Evolutionary conservation across 2,329 filamentous ascomycete genomes (phyloP).

Genomic region (Aureobasidium uvarum): DNA sequence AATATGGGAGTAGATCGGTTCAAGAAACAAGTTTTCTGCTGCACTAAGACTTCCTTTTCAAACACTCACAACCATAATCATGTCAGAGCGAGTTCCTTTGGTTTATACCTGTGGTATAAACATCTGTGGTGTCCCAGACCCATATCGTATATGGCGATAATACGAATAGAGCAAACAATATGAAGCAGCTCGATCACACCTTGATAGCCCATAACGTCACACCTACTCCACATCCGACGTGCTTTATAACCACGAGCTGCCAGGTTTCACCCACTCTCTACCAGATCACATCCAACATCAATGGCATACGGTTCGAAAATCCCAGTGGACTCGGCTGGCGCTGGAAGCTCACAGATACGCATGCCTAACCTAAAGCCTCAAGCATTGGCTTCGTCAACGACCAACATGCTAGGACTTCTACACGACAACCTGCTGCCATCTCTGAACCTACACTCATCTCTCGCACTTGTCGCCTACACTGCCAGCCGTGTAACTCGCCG

Average conservation of each 20-base stretch:
- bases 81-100: no score
- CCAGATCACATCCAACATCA: neutral
- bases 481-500: conserved; percentile 53
- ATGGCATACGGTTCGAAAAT: conserved; percentile 1
- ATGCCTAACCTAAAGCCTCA: neutral
- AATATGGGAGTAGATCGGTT: no score
- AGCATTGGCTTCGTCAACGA: conserved; percentile 30
- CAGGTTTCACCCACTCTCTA: neutral
- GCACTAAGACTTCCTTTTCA: no score
- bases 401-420: conserved; percentile 40
- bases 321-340: neutral
- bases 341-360: neutral
- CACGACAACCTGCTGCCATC: conserved; percentile 56
- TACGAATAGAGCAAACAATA: neutral
- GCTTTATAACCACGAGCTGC: neutral
- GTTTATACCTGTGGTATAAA: no score
- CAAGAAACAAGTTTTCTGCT: no score
- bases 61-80: no score
- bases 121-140: no score
- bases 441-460: conserved; percentile 53
- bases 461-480: conserved; percentile 54
- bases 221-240: conserved; percentile 4
- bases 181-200: conserved; percentile 5
- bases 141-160: neutral
- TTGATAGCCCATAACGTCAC: neutral